phyloP scores from a whole-genome alignment of 2,329 filamentous ascomycete genomes.

The Botrytis squamosa region DNA sequence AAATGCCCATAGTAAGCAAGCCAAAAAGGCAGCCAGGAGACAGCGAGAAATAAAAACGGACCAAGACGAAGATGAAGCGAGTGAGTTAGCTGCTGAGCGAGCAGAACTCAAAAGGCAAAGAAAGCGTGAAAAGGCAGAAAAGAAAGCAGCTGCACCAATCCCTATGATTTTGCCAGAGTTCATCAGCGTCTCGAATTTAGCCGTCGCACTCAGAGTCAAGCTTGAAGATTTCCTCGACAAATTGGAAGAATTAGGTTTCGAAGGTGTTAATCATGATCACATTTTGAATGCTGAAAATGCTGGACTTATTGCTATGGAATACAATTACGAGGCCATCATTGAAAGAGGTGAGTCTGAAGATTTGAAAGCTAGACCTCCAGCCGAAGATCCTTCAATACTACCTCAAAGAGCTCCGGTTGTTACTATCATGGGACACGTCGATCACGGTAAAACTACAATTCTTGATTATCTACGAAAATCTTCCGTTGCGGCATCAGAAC shows the following conservation, averaged over 20 bases:
- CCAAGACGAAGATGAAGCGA: conserved; percentile 38
- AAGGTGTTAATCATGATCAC: conserved; percentile 77
- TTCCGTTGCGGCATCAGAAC: conserved; percentile 85
- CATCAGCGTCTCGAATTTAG: conserved; percentile 83
- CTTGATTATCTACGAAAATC: conserved; percentile 92
- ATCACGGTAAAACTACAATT: conserved; percentile 97
- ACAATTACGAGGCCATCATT: conserved; percentile 83
- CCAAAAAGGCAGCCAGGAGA: conserved; percentile 36
- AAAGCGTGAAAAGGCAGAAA: conserved; percentile 44
- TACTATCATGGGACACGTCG: conserved; percentile 99
- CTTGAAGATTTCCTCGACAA: conserved; percentile 70
- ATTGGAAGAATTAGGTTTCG: conserved; percentile 84
- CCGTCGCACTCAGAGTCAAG: conserved; percentile 69
- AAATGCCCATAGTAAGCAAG: conserved; percentile 31
- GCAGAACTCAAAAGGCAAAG: conserved; percentile 46
- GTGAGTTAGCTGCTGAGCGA: conserved; percentile 36
- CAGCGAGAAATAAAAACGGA: conserved; percentile 30
- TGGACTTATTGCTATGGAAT: conserved; percentile 85
- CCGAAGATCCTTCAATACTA: conserved; percentile 65
- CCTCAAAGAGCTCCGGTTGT: conserved; percentile 85
- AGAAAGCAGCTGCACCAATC: conserved; percentile 47
- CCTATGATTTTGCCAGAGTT: conserved; percentile 83
- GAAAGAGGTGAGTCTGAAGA: conserved; percentile 67
- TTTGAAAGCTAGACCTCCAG: conserved; percentile 65
- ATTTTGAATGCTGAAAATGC: conserved; percentile 90